These are phyloP conservation scores for Apophysomyces ossiformis DNA, from an alignment of 371 early-diverging fungal genomes.

Conservation along the genomic window DNA sequence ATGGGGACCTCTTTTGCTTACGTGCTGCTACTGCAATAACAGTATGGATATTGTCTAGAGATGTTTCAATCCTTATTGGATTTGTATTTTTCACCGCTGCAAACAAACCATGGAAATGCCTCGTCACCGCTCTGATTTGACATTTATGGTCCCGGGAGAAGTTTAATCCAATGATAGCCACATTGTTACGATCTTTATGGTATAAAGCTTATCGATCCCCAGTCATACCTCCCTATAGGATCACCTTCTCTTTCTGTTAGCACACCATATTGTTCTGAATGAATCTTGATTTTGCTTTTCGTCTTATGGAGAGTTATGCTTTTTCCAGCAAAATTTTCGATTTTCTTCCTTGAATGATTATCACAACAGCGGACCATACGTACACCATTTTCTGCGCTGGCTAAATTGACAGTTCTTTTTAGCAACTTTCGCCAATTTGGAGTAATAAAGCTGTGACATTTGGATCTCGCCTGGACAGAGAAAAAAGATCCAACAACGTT, in stretches of 20 bases:
- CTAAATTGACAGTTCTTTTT: conserved; percentile 67
- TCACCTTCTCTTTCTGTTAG: neutral
- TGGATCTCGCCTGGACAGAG: conserved; percentile 62
- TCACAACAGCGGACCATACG: conserved; percentile 72
- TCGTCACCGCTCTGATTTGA: conserved; percentile 72
- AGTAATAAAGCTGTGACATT: conserved; percentile 73
- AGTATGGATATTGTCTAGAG: conserved; percentile 21
- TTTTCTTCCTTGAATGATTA: conserved; percentile 64
- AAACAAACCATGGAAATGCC: conserved; percentile 72
- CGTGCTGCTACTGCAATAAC: conserved; percentile 31
- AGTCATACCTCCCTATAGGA: conserved; percentile 58
- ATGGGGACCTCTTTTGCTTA: conserved; percentile 15
- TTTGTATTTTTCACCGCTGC: neutral
- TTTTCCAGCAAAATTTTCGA: conserved; percentile 69
- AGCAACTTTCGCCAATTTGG: conserved; percentile 49
- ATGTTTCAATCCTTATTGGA: neutral
- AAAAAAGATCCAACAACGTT: neutral
- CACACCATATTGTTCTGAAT: too few relatives aligned
- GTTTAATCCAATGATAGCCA: conserved; percentile 71
- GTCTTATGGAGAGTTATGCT: conserved; percentile 42
- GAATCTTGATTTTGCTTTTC: too few relatives aligned
- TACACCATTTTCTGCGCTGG: conserved; percentile 74
- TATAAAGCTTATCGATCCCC: conserved; percentile 73
- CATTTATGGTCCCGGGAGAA: conserved; percentile 61
- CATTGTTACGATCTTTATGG: conserved; percentile 62